Conservation (phyloP, 2,329 filamentous ascomycete genomes). For the Ploettnerulaceae sp. region DNA sequence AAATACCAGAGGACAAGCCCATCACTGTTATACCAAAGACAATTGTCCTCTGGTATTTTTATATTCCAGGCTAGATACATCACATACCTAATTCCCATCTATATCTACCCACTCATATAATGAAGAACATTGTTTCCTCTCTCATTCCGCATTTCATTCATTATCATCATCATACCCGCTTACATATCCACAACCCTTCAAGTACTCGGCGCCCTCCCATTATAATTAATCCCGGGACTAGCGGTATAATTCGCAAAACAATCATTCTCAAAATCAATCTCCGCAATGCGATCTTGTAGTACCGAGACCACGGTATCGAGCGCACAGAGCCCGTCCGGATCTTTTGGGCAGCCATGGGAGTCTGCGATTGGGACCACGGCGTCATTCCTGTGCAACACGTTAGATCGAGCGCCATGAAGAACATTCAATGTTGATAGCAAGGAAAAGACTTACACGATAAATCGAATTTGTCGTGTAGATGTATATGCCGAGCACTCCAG, state of each 20-base stretch:
- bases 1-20: too few relatives aligned
- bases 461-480: conserved; percentile 10
- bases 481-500: conserved; percentile 12
- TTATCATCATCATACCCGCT: too few relatives aligned
- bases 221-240: conserved; percentile 9
- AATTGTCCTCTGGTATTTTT: too few relatives aligned
- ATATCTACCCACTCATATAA: too few relatives aligned
- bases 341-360: conserved; percentile 11
- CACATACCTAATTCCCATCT: too few relatives aligned
- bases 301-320: conserved; percentile 14
- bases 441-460: conserved; percentile 13
- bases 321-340: conserved; percentile 14
- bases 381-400: conserved; percentile 8
- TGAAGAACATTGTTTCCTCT: too few relatives aligned
- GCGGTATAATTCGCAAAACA: conserved; percentile 16
- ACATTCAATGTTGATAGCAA: too few relatives aligned
- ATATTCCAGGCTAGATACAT: too few relatives aligned
- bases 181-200: too few relatives aligned
- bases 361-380: conserved; percentile 12
- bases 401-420: neutral
- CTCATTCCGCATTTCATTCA: too few relatives aligned
- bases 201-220: conserved; percentile 14
- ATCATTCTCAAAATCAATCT: conserved; percentile 16
- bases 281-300: conserved; percentile 10
- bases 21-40: too few relatives aligned